Conservation (phyloP, 2,329 filamentous ascomycete species). For the Alternaria atra region DNA sequence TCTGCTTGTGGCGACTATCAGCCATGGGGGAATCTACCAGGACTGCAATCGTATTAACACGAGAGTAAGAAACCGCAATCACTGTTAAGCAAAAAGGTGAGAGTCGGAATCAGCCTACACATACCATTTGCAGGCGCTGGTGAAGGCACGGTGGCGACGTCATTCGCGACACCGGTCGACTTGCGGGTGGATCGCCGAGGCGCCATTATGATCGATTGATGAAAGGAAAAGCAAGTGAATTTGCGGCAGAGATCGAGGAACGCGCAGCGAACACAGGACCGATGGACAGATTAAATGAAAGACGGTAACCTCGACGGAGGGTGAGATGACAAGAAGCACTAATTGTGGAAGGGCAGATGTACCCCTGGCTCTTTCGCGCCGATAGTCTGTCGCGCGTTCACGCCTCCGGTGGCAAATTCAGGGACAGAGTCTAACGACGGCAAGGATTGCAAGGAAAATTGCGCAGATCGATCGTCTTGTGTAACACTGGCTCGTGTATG, state of each 20-base stretch:
- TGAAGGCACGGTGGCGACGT: slow-evolving; percentile 14
- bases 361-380: slow-evolving; percentile 33
- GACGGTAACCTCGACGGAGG: slow-evolving; percentile 12
- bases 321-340: slow-evolving; percentile 16
- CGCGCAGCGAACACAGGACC: not conserved
- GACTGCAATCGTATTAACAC: slow-evolving; percentile 14
- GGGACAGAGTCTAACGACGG: slow-evolving; percentile 6
- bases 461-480: slow-evolving; percentile 2
- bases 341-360: slow-evolving; percentile 27
- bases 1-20: slow-evolving; percentile 24
- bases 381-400: slow-evolving; percentile 36
- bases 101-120: slow-evolving; percentile 2
- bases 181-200: slow-evolving; percentile 38
- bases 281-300: slow-evolving; percentile 3
- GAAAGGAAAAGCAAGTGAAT: slow-evolving; percentile 4
- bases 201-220: slow-evolving; percentile 26
- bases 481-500: not conserved
- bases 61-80: not conserved
- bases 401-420: slow-evolving; percentile 40
- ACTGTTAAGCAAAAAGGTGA: not conserved
- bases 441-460: not conserved
- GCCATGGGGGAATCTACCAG: slow-evolving; percentile 9
- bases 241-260: not conserved
- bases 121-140: slow-evolving; percentile 9
- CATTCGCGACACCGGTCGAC: slow-evolving; percentile 22